Conservation (phyloP, 2,329 filamentous ascomycete genomes). For the Lasiodiplodia gonubiensis region DNA sequence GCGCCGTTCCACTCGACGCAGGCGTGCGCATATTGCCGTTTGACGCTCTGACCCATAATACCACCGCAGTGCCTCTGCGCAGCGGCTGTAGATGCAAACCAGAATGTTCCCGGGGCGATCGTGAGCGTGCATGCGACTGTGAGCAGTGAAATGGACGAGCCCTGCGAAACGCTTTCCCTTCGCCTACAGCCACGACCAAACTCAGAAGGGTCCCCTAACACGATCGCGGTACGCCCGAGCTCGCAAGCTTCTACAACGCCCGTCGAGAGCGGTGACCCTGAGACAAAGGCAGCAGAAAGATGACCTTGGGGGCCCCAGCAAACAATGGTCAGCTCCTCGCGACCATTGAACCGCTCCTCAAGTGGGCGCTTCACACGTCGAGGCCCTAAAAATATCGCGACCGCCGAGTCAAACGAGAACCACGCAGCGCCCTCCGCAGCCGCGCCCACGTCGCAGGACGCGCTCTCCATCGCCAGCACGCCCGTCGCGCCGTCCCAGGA, state of each 20-base stretch:
- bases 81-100: constrained; percentile 24
- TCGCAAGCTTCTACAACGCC: constrained; percentile 29
- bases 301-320: constrained; percentile 30
- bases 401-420: constrained; percentile 35
- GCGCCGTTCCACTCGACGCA: constrained; percentile 16
- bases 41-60: constrained; percentile 26
- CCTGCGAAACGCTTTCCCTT: constrained; percentile 29
- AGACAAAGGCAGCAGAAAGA: constrained; percentile 29
- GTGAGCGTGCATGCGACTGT: constrained; percentile 27
- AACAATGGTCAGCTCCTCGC: constrained; percentile 40
- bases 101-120: constrained; percentile 11
- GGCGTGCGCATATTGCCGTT: constrained; percentile 9
- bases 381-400: constrained; percentile 33
- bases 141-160: constrained; percentile 24
- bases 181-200: constrained; percentile 30
- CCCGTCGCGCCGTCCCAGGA: constrained; percentile 23
- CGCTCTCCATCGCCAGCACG: constrained; percentile 25
- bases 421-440: constrained; percentile 36
- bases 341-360: constrained; percentile 38
- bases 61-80: constrained; percentile 10
- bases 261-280: constrained; percentile 28
- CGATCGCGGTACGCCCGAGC: constrained; percentile 30
- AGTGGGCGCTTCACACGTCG: constrained; percentile 42
- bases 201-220: constrained; percentile 31
- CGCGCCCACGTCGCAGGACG: constrained; percentile 34